A percentile compares a stretch with the other conserved stretches of the same genome.
Conservation (phyloP, 2,329 filamentous ascomycete genomes). For the Trichoderma oligosporum region DNA sequence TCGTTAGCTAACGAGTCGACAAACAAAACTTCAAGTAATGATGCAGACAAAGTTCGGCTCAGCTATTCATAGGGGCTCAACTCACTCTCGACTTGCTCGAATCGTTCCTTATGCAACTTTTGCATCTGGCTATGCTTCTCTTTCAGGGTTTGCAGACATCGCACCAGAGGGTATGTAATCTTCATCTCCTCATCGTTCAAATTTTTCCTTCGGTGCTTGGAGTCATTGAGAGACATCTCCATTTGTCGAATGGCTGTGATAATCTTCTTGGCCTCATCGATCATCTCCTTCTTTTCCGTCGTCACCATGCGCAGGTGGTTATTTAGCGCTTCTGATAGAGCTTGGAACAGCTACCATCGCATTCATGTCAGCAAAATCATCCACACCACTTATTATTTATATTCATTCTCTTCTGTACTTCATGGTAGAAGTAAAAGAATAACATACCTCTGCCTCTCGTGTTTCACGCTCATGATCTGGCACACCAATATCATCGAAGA, state of each 20-base stretch:
- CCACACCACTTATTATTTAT: neutral
- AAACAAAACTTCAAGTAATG: neutral
- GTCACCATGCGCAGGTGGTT: conserved; percentile 84
- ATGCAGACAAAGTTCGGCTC: too few species aligned
- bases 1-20: neutral
- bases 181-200: conserved; percentile 65
- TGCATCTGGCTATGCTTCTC: conserved; percentile 80
- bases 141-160: conserved; percentile 75
- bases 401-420: too few species aligned
- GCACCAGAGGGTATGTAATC: conserved; percentile 77
- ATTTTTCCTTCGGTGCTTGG: conserved; percentile 60
- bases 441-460: conserved; percentile 81
- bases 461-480: conserved; percentile 85
- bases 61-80: conserved; percentile 19
- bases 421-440: neutral
- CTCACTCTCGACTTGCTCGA: conserved; percentile 91
- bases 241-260: conserved; percentile 88
- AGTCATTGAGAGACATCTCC: conserved; percentile 83
- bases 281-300: conserved; percentile 81
- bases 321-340: conserved; percentile 85
- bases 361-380: neutral
- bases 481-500: conserved; percentile 98
- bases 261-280: conserved; percentile 83
- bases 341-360: conserved; percentile 72
- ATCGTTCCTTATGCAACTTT: conserved; percentile 83